Percentiles rank a stretch among this genome's conserved stretches.
These are phyloP conservation scores for Coniella vitis DNA, from an alignment of 2,329 filamentous ascomycete genomes.

Conservation along the genomic window DNA sequence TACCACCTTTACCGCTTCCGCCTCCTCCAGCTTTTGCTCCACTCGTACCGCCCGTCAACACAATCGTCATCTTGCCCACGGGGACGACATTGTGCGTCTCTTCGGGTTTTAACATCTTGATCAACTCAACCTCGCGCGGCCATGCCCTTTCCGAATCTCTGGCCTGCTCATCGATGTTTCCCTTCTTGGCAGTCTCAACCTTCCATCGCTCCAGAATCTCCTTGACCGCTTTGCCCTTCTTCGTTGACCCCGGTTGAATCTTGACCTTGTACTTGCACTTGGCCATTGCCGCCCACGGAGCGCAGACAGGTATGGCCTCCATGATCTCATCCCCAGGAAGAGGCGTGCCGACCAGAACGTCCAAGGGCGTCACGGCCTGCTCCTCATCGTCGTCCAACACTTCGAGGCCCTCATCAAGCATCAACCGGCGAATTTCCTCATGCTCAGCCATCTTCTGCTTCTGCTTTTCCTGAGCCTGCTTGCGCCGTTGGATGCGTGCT, in stretches of 20 bases:
- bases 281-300: constrained; percentile 55
- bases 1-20: constrained; percentile 31
- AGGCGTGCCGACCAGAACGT: constrained; percentile 70
- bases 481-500: constrained; percentile 66
- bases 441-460: constrained; percentile 70
- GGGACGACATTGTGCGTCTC: constrained; percentile 77
- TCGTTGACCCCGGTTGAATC: constrained; percentile 79
- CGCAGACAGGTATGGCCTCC: constrained; percentile 57
- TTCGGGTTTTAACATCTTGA: constrained; percentile 72
- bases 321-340: constrained; percentile 77
- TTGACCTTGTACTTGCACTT: constrained; percentile 92
- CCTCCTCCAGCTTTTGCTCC: constrained; percentile 36
- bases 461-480: constrained; percentile 71
- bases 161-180: constrained; percentile 53
- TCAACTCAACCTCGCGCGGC: constrained; percentile 77
- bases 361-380: constrained; percentile 50
- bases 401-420: constrained; percentile 53
- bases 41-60: constrained; percentile 56
- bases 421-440: constrained; percentile 59
- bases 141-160: constrained; percentile 69
- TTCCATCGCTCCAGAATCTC: constrained; percentile 84
- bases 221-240: constrained; percentile 91
- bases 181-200: constrained; percentile 51
- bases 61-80: constrained; percentile 71
- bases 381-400: constrained; percentile 53